Base-by-base conservation (phyloP, 2,329 filamentous ascomycete species). In the Xylariaceae sp. region DNA sequence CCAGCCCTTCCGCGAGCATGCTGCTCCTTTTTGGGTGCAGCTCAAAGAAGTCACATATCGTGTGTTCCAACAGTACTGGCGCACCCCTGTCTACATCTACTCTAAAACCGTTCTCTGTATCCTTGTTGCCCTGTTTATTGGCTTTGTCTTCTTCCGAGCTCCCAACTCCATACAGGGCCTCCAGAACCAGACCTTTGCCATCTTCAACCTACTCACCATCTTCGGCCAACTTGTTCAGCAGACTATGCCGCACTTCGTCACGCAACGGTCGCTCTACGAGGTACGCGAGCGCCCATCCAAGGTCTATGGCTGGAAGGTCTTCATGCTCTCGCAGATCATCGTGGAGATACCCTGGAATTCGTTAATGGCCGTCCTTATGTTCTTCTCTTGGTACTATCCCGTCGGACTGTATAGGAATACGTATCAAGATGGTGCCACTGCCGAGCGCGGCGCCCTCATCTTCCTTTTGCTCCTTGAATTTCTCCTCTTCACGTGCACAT, bases 61-160 rank as follows among this genome's bases (percentile, higher is more conserved):
- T 65, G 88, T 94, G 21, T 94, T 94, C 77, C 83, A 92, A 68
- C 91, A 96, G 71, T 95, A 94, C 80, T 96, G 92, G 91, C 88
- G 92, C 55, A 92, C 87, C 0, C 92, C 92, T 0, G 82, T 86
- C 4, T 96, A 96, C 76, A 92, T 96, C 71, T 95, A 93, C 76
- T 87, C 89, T 65, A 96, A 96, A 78, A 70, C 80, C 0, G 76
- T 80, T 1, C 84, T 95, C 15, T 91, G 86, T 67, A 74, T 81
- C 20, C 72, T 85, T 13, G 75, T 82, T 27, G 75, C 86, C 3
- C 79, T 95, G 10, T 95, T 93, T 70, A 89, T 94, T 64, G 91
- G 90, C 24, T 91, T 92, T 70, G 86, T 88, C 47, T 92, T 94
- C 73, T 90, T 83, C 79, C 80, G 84, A 33, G 85, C 88, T 1